Conservation (phyloP, 2,329 filamentous ascomycete genomes). For the Xylaria sp. region DNA sequence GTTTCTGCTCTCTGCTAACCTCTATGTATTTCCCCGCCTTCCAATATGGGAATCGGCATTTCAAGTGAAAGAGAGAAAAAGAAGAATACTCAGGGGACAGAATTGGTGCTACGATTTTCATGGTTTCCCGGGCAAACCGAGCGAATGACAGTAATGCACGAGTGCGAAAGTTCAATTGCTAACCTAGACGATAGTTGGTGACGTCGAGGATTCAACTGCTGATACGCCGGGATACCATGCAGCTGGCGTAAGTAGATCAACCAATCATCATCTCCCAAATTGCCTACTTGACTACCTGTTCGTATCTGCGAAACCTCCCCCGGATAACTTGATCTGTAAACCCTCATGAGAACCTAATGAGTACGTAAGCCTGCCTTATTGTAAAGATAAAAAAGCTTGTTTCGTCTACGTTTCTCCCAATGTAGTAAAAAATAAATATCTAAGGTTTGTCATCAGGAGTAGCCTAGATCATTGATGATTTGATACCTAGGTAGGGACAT, state of each 20-base stretch:
- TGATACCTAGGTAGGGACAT: no score
- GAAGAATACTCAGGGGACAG: neutral
- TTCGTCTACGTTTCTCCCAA: no score
- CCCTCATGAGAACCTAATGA: no score
- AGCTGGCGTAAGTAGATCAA: conserved; percentile 6
- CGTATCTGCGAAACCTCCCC: no score
- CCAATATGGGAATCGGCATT: neutral
- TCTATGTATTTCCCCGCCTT: neutral
- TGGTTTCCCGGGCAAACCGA: neutral
- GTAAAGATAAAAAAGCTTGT: no score
- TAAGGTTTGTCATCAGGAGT: no score
- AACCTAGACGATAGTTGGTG: conserved; percentile 23
- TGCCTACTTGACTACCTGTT: neutral
- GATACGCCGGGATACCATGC: conserved; percentile 9
- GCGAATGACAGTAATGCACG: neutral
- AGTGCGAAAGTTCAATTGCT: conserved; percentile 28
- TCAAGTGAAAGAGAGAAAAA: neutral
- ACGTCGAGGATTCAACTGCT: conserved; percentile 38
- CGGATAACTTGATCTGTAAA: no score
- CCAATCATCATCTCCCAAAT: no score
- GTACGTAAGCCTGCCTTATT: no score
- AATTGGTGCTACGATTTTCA: neutral
- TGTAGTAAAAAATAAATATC: no score
- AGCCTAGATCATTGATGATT: no score
- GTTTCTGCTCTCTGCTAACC: neutral